These are phyloP conservation scores for Paulownia fortunei DNA, from an alignment of 257 asterid species.

Conservation along the genomic window DNA sequence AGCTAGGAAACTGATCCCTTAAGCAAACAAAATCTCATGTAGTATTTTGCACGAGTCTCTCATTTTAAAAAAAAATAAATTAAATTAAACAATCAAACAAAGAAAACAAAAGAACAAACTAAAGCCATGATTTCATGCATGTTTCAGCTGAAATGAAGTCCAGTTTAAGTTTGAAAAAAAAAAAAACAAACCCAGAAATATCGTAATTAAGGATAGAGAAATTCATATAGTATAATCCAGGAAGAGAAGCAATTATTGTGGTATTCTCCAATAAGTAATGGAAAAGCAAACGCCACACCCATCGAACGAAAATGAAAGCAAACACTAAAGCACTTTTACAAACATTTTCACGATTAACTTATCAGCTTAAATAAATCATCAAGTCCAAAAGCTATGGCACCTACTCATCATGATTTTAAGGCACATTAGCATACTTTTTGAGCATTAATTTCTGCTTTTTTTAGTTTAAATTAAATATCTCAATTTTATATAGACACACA, in stretches of 20 bases:
- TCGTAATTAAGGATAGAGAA: not conserved
- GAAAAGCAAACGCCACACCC: slow-evolving; percentile 50
- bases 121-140: slow-evolving; percentile 41
- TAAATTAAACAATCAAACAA: not conserved
- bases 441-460: slow-evolving; percentile 19
- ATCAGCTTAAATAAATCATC: slow-evolving; percentile 37
- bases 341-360: slow-evolving; percentile 44
- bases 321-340: slow-evolving; percentile 60
- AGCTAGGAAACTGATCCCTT: not conserved
- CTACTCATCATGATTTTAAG: slow-evolving; percentile 62
- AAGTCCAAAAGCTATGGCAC: slow-evolving; percentile 49
- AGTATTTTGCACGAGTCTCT: too few relatives aligned
- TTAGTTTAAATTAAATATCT: slow-evolving; percentile 5
- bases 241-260: slow-evolving; percentile 49
- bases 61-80: not conserved
- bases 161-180: slow-evolving; percentile 25
- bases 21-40: not conserved
- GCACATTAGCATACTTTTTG: slow-evolving; percentile 49
- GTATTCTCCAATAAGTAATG: slow-evolving; percentile 35
- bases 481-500: not conserved
- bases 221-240: slow-evolving; percentile 25
- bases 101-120: not conserved
- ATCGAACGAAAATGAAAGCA: slow-evolving; percentile 67
- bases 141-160: slow-evolving; percentile 24
- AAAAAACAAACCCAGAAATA: not conserved